Evolutionary conservation across 345 rosid species (phyloP).

Genomic region (Diplotaxis tenuifolia): DNA sequence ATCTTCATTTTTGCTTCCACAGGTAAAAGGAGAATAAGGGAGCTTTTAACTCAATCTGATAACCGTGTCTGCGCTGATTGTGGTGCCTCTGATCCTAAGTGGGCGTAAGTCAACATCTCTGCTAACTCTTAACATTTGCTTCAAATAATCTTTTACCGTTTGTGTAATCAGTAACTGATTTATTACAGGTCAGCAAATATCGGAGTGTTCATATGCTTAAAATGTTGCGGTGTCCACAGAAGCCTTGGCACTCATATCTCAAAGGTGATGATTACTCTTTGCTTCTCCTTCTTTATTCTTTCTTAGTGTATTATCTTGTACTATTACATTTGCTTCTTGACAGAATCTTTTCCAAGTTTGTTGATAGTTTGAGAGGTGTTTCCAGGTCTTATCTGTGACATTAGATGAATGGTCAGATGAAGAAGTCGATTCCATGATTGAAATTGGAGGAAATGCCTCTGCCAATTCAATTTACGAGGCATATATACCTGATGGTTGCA

Average conservation of each 20-base stretch:
- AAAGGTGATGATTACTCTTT: slow-evolving; percentile 62
- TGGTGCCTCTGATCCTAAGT: slow-evolving; percentile 92
- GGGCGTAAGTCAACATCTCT: slow-evolving; percentile 83
- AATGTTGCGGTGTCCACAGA: slow-evolving; percentile 97
- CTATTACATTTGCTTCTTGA: background rate
- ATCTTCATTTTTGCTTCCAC: slow-evolving; percentile 9
- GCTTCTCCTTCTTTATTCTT: background rate
- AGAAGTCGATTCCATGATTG: slow-evolving; percentile 78
- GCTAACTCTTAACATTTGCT: background rate
- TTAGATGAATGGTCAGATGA: slow-evolving; percentile 96
- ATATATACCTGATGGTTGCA: slow-evolving; percentile 67
- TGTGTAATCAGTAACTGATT: background rate
- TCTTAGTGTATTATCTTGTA: background rate
- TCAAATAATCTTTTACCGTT: too few relatives aligned
- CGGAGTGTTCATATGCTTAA: slow-evolving; percentile 95
- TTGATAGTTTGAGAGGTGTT: background rate
- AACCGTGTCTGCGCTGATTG: too few relatives aligned
- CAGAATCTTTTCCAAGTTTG: slow-evolving; percentile 1
- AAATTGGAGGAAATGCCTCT: slow-evolving; percentile 80
- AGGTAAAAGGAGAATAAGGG: slow-evolving; percentile 82
- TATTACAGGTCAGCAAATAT: slow-evolving; percentile 89
- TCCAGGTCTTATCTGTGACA: slow-evolving; percentile 88
- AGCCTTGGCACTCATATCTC: slow-evolving; percentile 95
- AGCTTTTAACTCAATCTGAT: slow-evolving; percentile 67
- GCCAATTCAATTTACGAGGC: slow-evolving; percentile 95